Percentiles rank a stretch among this genome's conserved stretches.
Conservation (phyloP, 2,329 filamentous ascomycete genomes). For the Trichophyton schoenleinii region DNA sequence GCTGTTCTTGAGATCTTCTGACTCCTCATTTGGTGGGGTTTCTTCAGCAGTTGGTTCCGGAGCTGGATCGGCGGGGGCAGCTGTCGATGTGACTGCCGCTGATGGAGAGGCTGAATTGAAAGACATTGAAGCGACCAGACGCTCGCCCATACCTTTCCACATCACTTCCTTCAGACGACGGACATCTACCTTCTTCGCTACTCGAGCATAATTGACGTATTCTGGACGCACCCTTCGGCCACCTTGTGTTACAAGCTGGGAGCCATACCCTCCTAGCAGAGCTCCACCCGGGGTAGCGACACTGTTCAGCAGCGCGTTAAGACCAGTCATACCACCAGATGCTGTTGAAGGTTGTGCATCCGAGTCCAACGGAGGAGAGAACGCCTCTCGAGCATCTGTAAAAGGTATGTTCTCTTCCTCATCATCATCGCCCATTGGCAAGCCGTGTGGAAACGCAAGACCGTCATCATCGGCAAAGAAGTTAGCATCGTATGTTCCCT, state of each 20-base stretch:
- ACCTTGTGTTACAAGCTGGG: conserved; percentile 50
- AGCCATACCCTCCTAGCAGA: conserved; percentile 46
- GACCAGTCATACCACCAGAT: conserved; percentile 24
- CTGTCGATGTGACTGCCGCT: conserved; percentile 7
- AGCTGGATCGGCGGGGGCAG: not conserved
- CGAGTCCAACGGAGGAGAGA: conserved; percentile 28
- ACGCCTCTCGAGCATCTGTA: conserved; percentile 38
- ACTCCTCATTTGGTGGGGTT: conserved; percentile 23
- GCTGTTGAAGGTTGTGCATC: conserved; percentile 24
- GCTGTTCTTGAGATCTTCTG: conserved; percentile 29
- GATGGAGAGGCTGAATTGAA: conserved; percentile 16
- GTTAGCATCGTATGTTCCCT: conserved; percentile 85
- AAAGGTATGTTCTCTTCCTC: conserved; percentile 37
- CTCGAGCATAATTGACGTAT: conserved; percentile 53
- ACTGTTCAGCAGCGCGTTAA: conserved; percentile 29
- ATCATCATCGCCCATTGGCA: conserved; percentile 33
- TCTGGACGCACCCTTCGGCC: conserved; percentile 47
- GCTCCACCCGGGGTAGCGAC: conserved; percentile 27
- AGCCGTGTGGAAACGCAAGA: conserved; percentile 34
- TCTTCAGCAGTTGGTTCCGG: not conserved
- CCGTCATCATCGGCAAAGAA: conserved; percentile 74
- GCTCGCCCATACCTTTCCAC: conserved; percentile 49
- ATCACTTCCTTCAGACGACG: conserved; percentile 52
- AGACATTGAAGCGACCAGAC: conserved; percentile 25
- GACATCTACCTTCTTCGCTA: conserved; percentile 56